A percentile compares a stretch with the other conserved stretches of the same genome.
Conservation (phyloP, 768 basidiomycete genomes). For the Panaeolus papilionaceus region DNA sequence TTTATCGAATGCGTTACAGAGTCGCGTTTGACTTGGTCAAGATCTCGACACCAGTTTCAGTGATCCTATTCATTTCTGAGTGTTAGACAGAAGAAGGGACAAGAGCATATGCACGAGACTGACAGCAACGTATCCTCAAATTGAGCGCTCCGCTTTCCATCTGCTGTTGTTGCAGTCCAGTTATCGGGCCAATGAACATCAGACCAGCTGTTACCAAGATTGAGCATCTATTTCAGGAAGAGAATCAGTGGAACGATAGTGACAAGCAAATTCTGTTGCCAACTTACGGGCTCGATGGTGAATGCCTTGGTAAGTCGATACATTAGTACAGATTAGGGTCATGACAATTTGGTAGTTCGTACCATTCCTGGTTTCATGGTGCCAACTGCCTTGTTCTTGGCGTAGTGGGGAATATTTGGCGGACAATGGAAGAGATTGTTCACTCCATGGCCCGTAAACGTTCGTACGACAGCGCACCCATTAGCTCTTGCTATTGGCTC, state of each 20-base stretch:
- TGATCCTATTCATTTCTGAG: constrained; percentile 62
- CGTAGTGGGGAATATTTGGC: constrained; percentile 94
- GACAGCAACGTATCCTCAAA: constrained; percentile 97
- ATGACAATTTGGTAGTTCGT: constrained; percentile 30
- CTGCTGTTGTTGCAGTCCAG: constrained; percentile 94
- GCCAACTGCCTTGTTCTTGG: constrained; percentile 91
- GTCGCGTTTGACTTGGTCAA: constrained; percentile 63
- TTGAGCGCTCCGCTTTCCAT: constrained; percentile 92
- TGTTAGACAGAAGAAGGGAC: constrained; percentile 14
- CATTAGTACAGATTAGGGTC: constrained; percentile 9
- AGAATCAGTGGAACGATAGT: constrained; percentile 17
- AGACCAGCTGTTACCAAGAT: constrained; percentile 79
- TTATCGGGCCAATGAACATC: constrained; percentile 91
- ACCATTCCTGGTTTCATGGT: constrained; percentile 96
- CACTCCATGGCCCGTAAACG: constrained; percentile 92
- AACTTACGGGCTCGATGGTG: constrained; percentile 77
- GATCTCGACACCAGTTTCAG: constrained; percentile 89
- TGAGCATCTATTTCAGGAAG: constrained; percentile 77
- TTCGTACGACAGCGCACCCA: constrained; percentile 89
- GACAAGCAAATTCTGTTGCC: constrained; percentile 19
- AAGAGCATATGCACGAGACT: constrained; percentile 37
- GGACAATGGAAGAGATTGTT: constrained; percentile 84
- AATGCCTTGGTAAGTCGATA: constrained; percentile 49
- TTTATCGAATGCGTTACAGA: constrained; percentile 8
- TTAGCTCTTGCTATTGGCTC: constrained; percentile 86